Conservation (phyloP, 1,284 basidiomycete species). For the Cutaneotrichosporon sp. region DNA sequence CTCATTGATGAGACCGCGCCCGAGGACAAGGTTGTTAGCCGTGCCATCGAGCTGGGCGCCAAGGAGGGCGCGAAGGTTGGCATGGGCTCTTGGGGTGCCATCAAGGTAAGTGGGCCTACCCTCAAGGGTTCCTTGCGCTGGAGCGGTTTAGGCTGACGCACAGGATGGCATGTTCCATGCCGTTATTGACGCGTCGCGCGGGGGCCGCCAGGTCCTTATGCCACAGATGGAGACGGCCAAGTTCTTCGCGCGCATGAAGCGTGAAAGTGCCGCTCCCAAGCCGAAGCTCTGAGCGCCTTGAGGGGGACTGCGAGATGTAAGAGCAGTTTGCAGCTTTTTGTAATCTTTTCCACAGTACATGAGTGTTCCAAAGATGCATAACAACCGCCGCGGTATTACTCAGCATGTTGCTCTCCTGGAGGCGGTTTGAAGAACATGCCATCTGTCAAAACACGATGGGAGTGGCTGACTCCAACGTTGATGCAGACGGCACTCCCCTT, state of each 20-base stretch:
- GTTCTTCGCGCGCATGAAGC: constrained; percentile 31
- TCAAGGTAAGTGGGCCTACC: constrained; percentile 48
- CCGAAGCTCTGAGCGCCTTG: neutral
- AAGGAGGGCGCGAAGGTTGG: constrained; percentile 47
- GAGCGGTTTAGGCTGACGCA: neutral
- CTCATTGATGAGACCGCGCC: constrained; percentile 67
- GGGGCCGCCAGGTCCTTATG: constrained; percentile 28
- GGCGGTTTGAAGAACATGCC: too few species aligned
- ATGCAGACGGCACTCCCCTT: too few species aligned
- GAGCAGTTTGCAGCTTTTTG: too few species aligned
- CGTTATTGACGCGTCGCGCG: constrained; percentile 40
- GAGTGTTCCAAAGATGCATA: too few species aligned
- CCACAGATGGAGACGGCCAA: constrained; percentile 23
- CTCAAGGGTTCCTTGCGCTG: too few species aligned
- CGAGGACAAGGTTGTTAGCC: constrained; percentile 54
- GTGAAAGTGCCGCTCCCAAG: constrained; percentile 31
- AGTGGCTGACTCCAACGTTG: too few species aligned
- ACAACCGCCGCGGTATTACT: too few species aligned
- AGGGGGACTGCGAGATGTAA: too few species aligned
- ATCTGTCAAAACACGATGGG: too few species aligned
- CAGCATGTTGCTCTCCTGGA: too few species aligned
- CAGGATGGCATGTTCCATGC: constrained; percentile 51
- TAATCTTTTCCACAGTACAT: too few species aligned
- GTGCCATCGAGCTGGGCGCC: constrained; percentile 47
- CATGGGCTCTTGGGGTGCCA: constrained; percentile 51